These are phyloP conservation scores for Primulina tabacum DNA, from an alignment of 257 asterid species.

Conservation along the genomic window DNA sequence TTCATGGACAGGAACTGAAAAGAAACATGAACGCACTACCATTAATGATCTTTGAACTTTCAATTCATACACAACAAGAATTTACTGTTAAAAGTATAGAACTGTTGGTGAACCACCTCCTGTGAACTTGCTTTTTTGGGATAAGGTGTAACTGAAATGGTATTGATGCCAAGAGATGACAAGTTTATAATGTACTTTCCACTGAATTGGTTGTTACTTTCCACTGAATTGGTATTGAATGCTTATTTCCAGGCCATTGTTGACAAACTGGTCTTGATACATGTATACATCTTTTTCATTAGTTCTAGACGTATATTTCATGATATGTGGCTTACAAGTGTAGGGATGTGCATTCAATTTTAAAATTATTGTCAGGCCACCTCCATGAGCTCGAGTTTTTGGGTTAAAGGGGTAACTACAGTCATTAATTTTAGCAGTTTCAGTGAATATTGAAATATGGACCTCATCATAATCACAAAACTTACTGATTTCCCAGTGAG, in stretches of 20 bases:
- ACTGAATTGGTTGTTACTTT: too few relatives aligned
- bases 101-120: neutral
- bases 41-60: neutral
- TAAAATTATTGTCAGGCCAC: neutral
- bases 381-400: neutral
- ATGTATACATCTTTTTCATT: neutral
- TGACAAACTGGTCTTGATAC: neutral
- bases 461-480: neutral
- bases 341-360: neutral
- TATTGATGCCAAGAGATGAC: too few relatives aligned
- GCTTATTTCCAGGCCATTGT: neutral
- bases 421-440: neutral
- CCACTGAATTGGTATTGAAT: too few relatives aligned
- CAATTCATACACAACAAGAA: neutral
- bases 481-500: neutral
- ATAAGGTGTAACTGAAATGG: too few relatives aligned
- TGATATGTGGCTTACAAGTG: neutral
- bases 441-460: neutral
- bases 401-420: neutral
- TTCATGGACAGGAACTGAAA: conserved; percentile 93
- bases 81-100: neutral
- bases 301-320: neutral
- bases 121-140: too few relatives aligned
- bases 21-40: conserved; percentile 17
- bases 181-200: too few relatives aligned